phyloP scores from a whole-genome alignment of 1,139 yeast genomes.

The Candida sanyaensis region DNA sequence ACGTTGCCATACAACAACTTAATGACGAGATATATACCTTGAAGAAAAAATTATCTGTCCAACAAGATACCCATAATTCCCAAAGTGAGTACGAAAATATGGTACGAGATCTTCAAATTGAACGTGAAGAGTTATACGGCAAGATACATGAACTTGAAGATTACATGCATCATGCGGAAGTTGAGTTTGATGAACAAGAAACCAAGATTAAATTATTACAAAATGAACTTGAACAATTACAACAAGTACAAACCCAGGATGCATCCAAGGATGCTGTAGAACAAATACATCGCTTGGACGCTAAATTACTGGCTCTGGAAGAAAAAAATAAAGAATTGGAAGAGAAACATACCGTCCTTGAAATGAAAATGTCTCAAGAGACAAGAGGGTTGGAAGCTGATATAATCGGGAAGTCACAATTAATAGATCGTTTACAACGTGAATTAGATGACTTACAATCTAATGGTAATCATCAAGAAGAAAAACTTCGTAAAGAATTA shows the following conservation, averaged over 20 bases:
- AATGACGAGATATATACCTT: constrained; percentile 3
- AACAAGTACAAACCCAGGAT: background rate
- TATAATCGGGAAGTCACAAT: constrained; percentile 1
- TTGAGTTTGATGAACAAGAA: background rate
- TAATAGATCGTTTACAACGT: background rate
- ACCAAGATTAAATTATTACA: too few species aligned
- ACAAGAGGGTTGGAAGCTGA: background rate
- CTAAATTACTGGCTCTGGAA: background rate
- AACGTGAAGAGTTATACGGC: constrained; percentile 2
- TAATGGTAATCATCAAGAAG: constrained; percentile 1
- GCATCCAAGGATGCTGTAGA: background rate
- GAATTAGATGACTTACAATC: background rate
- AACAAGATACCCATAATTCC: background rate
- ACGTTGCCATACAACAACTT: constrained; percentile 2
- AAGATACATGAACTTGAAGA: constrained; percentile 3
- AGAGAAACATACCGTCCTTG: background rate
- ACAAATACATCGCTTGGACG: background rate
- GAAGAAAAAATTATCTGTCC: background rate
- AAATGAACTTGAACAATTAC: background rate
- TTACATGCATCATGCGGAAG: constrained; percentile 5
- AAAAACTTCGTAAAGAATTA: background rate
- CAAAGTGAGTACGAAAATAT: constrained; percentile 7
- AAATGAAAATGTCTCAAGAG: background rate
- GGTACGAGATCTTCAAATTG: constrained; percentile 1
- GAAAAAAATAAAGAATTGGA: background rate